phyloP scores from a whole-genome alignment of 306 rosid genomes.

The Alnus glutinosa region DNA sequence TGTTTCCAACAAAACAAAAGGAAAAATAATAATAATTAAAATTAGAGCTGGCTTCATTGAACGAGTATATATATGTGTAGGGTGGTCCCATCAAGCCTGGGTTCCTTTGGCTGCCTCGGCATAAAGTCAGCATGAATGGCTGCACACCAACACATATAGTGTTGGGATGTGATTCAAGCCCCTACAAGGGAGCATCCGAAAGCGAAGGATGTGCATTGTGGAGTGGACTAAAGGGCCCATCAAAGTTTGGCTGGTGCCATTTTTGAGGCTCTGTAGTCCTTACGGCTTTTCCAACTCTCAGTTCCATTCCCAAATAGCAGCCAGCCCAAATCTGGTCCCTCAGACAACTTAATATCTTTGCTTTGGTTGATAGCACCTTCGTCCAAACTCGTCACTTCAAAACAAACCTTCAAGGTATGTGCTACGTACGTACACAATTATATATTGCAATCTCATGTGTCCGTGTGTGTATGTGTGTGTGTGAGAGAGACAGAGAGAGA shows the following conservation, averaged over 20 bases:
- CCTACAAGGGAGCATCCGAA: slow-evolving; percentile 27
- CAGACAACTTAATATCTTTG: slow-evolving; percentile 15
- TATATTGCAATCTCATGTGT: slow-evolving; percentile 6
- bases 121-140: slow-evolving; percentile 21
- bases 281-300: slow-evolving; percentile 23
- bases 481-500: slow-evolving; percentile 3
- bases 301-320: not conserved
- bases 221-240: slow-evolving; percentile 3
- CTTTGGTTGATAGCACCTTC: slow-evolving; percentile 31
- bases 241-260: not conserved
- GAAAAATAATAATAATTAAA: too few relatives aligned
- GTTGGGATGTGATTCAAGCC: slow-evolving; percentile 27
- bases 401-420: slow-evolving; percentile 13
- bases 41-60: not conserved
- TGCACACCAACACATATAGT: slow-evolving; percentile 36
- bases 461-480: not conserved
- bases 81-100: slow-evolving; percentile 23
- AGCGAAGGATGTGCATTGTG: not conserved
- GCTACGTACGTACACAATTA: not conserved
- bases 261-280: not conserved
- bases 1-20: not conserved
- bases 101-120: slow-evolving; percentile 25
- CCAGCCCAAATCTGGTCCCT: slow-evolving; percentile 39
- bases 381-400: slow-evolving; percentile 28
- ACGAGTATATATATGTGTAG: slow-evolving; percentile 15